A percentile compares a stretch with the other conserved stretches of the same genome.
phyloP scores from a whole-genome alignment of 192 early-diverging fungal species.

The Gaertneriomyces sp. region DNA sequence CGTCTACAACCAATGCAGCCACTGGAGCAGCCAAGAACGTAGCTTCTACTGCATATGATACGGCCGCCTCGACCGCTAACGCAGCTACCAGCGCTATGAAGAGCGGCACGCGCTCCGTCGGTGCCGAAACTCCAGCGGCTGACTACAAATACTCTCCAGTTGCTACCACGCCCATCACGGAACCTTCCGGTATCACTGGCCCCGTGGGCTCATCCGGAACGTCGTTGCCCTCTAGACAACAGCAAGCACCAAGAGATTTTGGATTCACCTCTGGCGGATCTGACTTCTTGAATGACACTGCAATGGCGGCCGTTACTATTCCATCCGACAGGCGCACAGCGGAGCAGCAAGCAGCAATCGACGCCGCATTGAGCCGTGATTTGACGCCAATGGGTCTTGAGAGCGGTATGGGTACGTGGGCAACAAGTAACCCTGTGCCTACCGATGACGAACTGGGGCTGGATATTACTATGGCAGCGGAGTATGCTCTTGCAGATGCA shows the following conservation, averaged over 20 bases:
- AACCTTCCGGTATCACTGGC: slow-evolving; percentile 20
- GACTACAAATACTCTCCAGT: not conserved
- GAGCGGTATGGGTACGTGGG: no score
- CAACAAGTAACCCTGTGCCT: not conserved
- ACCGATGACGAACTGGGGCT: not conserved
- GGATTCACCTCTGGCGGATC: not conserved
- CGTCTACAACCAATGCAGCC: not conserved
- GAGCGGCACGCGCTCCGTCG: not conserved
- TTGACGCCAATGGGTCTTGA: not conserved
- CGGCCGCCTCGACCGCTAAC: slow-evolving; percentile 3
- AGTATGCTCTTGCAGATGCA: slow-evolving; percentile 1
- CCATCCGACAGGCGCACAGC: slow-evolving; percentile 20
- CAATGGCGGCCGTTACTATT: slow-evolving; percentile 15
- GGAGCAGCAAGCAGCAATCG: slow-evolving; percentile 23
- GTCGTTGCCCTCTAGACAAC: not conserved
- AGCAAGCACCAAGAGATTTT: not conserved
- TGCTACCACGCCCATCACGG: slow-evolving; percentile 3
- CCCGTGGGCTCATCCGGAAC: slow-evolving; percentile 11
- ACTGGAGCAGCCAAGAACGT: slow-evolving; percentile 10
- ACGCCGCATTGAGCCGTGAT: slow-evolving; percentile 6
- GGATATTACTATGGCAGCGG: not conserved
- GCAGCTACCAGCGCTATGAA: not conserved
- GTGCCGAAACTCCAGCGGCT: not conserved
- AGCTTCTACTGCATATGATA: slow-evolving; percentile 5
- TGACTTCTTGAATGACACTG: slow-evolving; percentile 12